Evolutionary conservation across 2,329 filamentous ascomycete genomes (phyloP).

Genomic region (Aspergillus cejpii): DNA sequence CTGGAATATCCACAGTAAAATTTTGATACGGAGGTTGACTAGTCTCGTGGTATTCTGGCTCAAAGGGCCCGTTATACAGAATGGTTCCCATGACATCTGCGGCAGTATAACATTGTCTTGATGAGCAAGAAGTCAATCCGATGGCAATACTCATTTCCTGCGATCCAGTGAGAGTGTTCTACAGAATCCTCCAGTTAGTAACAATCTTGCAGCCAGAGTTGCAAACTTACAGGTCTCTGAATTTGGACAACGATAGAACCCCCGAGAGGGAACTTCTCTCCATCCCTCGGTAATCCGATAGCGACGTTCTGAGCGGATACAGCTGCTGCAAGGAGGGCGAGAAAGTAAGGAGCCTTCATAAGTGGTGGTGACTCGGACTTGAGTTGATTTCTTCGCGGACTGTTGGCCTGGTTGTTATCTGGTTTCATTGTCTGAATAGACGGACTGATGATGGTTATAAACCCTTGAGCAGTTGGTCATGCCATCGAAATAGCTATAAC

Average conservation of each 20-base stretch:
- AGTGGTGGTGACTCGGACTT: constrained; percentile 14
- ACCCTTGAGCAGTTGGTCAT: not conserved
- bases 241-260: constrained; percentile 23
- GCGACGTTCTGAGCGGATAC: constrained; percentile 25
- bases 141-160: constrained; percentile 27
- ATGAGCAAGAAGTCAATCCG: constrained; percentile 23
- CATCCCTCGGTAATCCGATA: constrained; percentile 21
- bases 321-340: constrained; percentile 17
- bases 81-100: constrained; percentile 20
- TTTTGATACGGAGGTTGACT: constrained; percentile 26
- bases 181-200: not conserved
- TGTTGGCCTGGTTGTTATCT: not conserved
- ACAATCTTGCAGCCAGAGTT: not conserved
- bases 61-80: constrained; percentile 26
- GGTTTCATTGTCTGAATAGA: not conserved
- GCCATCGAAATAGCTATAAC: not conserved
- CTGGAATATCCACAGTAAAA: constrained; percentile 26
- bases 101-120: constrained; percentile 13
- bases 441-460: not conserved
- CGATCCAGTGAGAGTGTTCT: constrained; percentile 26
- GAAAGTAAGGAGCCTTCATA: constrained; percentile 16
- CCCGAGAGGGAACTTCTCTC: constrained; percentile 17
- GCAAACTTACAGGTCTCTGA: constrained; percentile 24
- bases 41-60: constrained; percentile 23
- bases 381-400: too few relatives aligned